Percentiles rank a stretch among this genome's conserved stretches.
These are phyloP conservation scores for Exsudoporus frostii DNA, from an alignment of 768 basidiomycete genomes.

Conservation along the genomic window DNA sequence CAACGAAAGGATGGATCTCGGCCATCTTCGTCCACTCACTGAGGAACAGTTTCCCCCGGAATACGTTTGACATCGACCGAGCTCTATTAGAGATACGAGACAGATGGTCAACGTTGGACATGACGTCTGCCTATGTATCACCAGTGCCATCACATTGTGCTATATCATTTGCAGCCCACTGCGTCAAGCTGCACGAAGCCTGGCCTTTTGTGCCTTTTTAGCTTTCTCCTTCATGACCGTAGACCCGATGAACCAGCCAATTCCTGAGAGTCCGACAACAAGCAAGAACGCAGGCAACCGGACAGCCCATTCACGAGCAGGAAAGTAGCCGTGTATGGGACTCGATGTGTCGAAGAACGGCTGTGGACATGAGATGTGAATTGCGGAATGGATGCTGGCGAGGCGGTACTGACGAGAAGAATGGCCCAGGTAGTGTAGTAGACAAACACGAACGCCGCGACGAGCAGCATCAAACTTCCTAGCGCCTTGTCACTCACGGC, in stretches of 20 bases:
- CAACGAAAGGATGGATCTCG: background rate
- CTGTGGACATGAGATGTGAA: constrained; percentile 33
- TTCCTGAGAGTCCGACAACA: constrained; percentile 72
- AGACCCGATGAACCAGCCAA: constrained; percentile 75
- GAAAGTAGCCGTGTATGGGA: constrained; percentile 77
- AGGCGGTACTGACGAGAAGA: constrained; percentile 58
- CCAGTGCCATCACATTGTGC: background rate
- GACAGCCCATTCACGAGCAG: constrained; percentile 89
- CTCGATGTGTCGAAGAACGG: constrained; percentile 81
- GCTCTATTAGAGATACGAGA: too few species aligned
- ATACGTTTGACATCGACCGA: background rate
- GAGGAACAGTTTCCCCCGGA: background rate
- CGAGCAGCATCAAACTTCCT: constrained; percentile 76
- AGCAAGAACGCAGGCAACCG: constrained; percentile 82
- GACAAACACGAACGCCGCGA: constrained; percentile 70
- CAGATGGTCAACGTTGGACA: background rate
- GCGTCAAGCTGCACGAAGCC: constrained; percentile 54
- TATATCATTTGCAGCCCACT: background rate
- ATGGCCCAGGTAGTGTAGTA: constrained; percentile 95
- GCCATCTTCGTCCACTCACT: background rate
- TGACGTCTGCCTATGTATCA: background rate
- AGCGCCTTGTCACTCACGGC: constrained; percentile 76
- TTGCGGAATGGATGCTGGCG: background rate
- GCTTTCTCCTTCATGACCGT: constrained; percentile 74
- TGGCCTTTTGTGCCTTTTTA: constrained; percentile 63